Conservation (phyloP, 805 yeast genomes). For the Torulaspora microellipsoides region DNA sequence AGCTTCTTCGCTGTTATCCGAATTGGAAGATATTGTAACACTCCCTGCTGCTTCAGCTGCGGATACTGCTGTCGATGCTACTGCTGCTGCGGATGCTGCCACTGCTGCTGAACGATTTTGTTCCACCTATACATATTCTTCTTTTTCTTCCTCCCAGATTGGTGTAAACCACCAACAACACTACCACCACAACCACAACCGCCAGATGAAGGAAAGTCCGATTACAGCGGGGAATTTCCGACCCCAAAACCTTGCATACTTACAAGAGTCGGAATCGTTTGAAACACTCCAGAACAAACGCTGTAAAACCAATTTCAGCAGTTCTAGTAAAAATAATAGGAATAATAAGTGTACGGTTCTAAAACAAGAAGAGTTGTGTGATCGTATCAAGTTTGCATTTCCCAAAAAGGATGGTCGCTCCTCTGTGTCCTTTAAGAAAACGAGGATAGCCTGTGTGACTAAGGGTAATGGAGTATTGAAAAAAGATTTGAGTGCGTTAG, state of each 20-base stretch:
- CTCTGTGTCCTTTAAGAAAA: slow-evolving; percentile 1
- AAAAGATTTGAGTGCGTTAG: not conserved
- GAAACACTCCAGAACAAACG: slow-evolving; percentile 3
- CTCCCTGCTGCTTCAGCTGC: slow-evolving; percentile 7
- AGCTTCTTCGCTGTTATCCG: slow-evolving; percentile 6
- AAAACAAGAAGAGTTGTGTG: slow-evolving; percentile 3
- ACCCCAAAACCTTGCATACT: slow-evolving; percentile 1
- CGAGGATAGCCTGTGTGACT: not conserved
- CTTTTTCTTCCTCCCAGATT: slow-evolving; percentile 2
- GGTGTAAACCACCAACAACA: slow-evolving; percentile 1
- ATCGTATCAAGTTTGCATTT: slow-evolving; percentile 5
- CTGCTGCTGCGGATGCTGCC: slow-evolving; percentile 4
- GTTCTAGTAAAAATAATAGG: not conserved
- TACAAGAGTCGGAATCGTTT: not conserved
- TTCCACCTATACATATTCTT: slow-evolving; percentile 5
- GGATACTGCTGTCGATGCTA: slow-evolving; percentile 4
- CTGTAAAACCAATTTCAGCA: not conserved
- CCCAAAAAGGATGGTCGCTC: slow-evolving; percentile 1
- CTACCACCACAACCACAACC: slow-evolving; percentile 1
- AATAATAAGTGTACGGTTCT: slow-evolving; percentile 2
- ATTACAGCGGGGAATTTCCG: not conserved
- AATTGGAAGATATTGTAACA: slow-evolving; percentile 6
- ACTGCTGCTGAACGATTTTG: slow-evolving; percentile 5
- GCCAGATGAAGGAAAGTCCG: slow-evolving; percentile 3
- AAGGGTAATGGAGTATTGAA: not conserved